These are phyloP conservation scores for Zalerion maritima DNA, from an alignment of 495 filamentous ascomycete genomes.

Conservation along the genomic window DNA sequence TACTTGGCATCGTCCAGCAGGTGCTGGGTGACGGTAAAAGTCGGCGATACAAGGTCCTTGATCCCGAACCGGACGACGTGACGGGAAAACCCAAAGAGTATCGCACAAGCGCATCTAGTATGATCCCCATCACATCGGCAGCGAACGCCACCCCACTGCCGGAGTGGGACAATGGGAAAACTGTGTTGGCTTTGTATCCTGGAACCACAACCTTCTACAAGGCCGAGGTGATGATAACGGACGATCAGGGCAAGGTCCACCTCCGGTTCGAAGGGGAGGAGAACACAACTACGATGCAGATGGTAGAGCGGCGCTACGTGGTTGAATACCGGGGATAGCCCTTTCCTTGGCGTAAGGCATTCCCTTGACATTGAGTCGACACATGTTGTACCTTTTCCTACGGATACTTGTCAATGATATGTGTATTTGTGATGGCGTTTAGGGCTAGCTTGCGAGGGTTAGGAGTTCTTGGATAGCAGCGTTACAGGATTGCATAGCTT, in stretches of 20 bases:
- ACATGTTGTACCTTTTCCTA: too few relatives aligned
- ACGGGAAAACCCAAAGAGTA: slow-evolving; percentile 60
- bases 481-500: too few relatives aligned
- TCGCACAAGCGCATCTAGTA: slow-evolving; percentile 58
- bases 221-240: slow-evolving; percentile 74
- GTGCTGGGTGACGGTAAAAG: slow-evolving; percentile 77
- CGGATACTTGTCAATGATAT: too few relatives aligned
- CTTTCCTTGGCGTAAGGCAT: too few relatives aligned
- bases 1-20: slow-evolving; percentile 74
- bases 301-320: slow-evolving; percentile 66
- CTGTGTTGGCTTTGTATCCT: slow-evolving; percentile 70
- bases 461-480: too few relatives aligned
- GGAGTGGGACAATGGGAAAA: slow-evolving; percentile 63
- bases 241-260: slow-evolving; percentile 33
- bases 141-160: slow-evolving; percentile 39
- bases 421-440: too few relatives aligned
- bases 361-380: too few relatives aligned
- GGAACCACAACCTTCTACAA: slow-evolving; percentile 96
- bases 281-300: slow-evolving; percentile 60
- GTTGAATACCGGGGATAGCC: too few relatives aligned
- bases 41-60: slow-evolving; percentile 87
- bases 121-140: slow-evolving; percentile 66
- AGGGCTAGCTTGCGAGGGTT: too few relatives aligned
- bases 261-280: slow-evolving; percentile 81
- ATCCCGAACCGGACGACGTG: slow-evolving; percentile 69